These are phyloP conservation scores for Wallemia mellicola DNA, from an alignment of 1,284 basidiomycete genomes.

Conservation along the genomic window DNA sequence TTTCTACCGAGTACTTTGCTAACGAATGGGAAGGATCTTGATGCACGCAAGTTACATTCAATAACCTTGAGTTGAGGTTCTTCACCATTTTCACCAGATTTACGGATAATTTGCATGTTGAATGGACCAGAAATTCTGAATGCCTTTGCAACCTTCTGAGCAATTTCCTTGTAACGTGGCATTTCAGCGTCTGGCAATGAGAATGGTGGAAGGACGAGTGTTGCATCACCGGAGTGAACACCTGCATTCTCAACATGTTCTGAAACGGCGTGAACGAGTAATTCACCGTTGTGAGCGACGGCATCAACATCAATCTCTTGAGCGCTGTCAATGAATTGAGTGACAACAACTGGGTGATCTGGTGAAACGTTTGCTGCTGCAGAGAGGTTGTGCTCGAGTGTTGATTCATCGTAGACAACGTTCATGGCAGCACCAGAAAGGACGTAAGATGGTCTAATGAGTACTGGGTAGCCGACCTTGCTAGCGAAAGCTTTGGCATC, in stretches of 20 bases:
- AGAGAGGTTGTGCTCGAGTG: constrained; percentile 70
- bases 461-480: constrained; percentile 71
- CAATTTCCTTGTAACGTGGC: constrained; percentile 58
- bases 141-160: constrained; percentile 74
- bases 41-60: constrained; percentile 92
- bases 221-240: constrained; percentile 96
- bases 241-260: constrained; percentile 98
- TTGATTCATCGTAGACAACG: constrained; percentile 74
- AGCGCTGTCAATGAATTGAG: constrained; percentile 92
- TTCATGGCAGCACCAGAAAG: constrained; percentile 99
- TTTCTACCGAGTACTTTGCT: constrained; percentile 91
- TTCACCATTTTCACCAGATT: constrained; percentile 27
- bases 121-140: constrained; percentile 93
- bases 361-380: constrained; percentile 86
- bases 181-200: constrained; percentile 48
- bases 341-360: constrained; percentile 86
- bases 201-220: constrained; percentile 87
- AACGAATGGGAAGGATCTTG: constrained; percentile 95
- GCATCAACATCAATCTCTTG: constrained; percentile 98
- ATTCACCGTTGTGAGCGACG: constrained; percentile 71
- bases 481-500: constrained; percentile 74
- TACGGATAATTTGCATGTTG: constrained; percentile 98
- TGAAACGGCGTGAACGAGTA: constrained; percentile 85
- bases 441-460: constrained; percentile 89
- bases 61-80: constrained; percentile 69